These are phyloP conservation scores for Melocanna baccifera DNA, from an alignment of 176 grass and related monocot genomes.

Conservation along the genomic window DNA sequence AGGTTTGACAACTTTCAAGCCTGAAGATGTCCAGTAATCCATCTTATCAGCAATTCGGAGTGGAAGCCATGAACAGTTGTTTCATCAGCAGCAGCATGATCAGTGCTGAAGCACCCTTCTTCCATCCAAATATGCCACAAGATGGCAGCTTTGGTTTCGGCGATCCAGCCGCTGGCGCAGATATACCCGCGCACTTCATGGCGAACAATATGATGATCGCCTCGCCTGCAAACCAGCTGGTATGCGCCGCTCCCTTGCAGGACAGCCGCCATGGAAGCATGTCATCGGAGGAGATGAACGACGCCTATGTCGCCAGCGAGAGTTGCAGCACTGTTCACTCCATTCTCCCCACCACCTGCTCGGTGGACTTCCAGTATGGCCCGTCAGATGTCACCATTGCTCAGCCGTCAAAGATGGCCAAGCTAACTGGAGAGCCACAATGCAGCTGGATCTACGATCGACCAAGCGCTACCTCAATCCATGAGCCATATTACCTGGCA, in stretches of 20 bases:
- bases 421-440: not conserved
- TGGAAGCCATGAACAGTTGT: slow-evolving; percentile 42
- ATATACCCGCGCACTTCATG: slow-evolving; percentile 14
- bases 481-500: slow-evolving; percentile 14
- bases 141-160: slow-evolving; percentile 20
- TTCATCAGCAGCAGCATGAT: slow-evolving; percentile 32
- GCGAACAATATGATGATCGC: slow-evolving; percentile 17
- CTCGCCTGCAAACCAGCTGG: slow-evolving; percentile 47
- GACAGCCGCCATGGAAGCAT: slow-evolving; percentile 28
- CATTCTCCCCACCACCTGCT: not conserved
- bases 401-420: slow-evolving; percentile 20
- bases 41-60: slow-evolving; percentile 43
- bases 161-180: slow-evolving; percentile 1
- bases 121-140: slow-evolving; percentile 35
- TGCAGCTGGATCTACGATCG: slow-evolving; percentile 18
- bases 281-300: slow-evolving; percentile 25
- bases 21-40: slow-evolving; percentile 40
- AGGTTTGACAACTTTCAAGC: slow-evolving; percentile 17
- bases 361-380: slow-evolving; percentile 12
- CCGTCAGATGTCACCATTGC: slow-evolving; percentile 27
- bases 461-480: not conserved
- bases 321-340: slow-evolving; percentile 51
- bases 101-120: slow-evolving; percentile 27
- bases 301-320: slow-evolving; percentile 25
- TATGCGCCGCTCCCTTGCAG: slow-evolving; percentile 25